Evolutionary conservation across 176 grass and related monocot species (phyloP).

Genomic region (Musa troglodytarum): DNA sequence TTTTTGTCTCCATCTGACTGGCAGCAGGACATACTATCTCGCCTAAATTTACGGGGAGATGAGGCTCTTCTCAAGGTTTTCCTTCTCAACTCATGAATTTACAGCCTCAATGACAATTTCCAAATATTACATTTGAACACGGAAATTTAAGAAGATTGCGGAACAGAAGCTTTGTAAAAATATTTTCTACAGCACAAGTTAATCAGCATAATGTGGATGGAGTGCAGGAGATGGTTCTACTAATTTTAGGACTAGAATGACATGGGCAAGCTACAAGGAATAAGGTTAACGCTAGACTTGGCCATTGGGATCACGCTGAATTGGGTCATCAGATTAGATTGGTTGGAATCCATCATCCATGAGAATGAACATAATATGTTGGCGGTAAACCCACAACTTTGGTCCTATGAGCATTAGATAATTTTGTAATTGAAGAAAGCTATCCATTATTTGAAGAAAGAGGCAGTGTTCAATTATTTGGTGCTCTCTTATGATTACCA

Average conservation of each 20-base stretch:
- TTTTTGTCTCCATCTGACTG: slow-evolving; percentile 71
- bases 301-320: background rate
- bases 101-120: background rate
- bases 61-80: slow-evolving; percentile 55
- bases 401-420: background rate
- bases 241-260: background rate
- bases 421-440: background rate
- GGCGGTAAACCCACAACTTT: background rate
- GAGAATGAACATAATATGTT: background rate
- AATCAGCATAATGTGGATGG: background rate
- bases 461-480: background rate
- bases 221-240: background rate
- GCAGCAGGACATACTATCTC: slow-evolving; percentile 63
- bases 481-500: background rate
- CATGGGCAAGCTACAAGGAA: background rate
- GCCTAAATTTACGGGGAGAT: slow-evolving; percentile 67
- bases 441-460: background rate
- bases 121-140: background rate
- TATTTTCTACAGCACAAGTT: background rate
- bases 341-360: background rate
- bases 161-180: background rate
- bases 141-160: background rate
- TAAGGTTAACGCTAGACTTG: background rate
- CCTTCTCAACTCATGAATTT: slow-evolving; percentile 2
- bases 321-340: background rate